A percentile compares a stretch with the other conserved stretches of the same genome.
phyloP scores from a whole-genome alignment of 2,329 filamentous ascomycete species.

The Dendrostoma leiphaemia region DNA sequence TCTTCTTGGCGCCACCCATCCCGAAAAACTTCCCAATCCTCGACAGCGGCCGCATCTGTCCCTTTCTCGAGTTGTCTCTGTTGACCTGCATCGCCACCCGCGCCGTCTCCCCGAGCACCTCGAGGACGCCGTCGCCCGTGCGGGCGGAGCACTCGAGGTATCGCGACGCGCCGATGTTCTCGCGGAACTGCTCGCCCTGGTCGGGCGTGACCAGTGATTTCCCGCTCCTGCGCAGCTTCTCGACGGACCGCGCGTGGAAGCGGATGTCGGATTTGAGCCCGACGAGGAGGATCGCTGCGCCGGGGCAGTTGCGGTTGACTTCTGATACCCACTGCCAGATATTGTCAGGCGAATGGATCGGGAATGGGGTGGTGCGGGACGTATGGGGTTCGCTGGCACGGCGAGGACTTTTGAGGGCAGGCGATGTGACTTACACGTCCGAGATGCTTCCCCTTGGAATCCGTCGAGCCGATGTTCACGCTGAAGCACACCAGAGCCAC shows the following conservation, averaged over 20 bases:
- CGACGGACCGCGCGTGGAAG: constrained; percentile 16
- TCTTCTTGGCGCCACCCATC: neutral
- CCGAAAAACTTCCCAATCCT: constrained; percentile 19
- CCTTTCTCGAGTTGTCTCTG: constrained; percentile 5
- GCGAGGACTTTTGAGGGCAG: no score
- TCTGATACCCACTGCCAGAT: constrained; percentile 15
- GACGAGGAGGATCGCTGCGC: constrained; percentile 17
- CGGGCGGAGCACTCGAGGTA: constrained; percentile 19
- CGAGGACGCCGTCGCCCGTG: constrained; percentile 17
- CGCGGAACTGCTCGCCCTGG: constrained; percentile 18
- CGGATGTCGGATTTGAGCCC: constrained; percentile 18
- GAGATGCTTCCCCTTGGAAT: constrained; percentile 18
- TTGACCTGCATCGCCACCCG: constrained; percentile 13
- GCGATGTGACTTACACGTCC: constrained; percentile 7
- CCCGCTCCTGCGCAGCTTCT: constrained; percentile 16
- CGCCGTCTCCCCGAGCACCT: constrained; percentile 17
- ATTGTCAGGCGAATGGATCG: neutral
- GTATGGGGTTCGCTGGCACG: no score
- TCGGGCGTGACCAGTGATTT: constrained; percentile 13
- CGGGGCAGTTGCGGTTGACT: constrained; percentile 18
- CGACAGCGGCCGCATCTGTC: constrained; percentile 10
- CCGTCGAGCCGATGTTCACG: constrained; percentile 18
- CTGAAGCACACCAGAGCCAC: constrained; percentile 18
- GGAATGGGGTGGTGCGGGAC: no score
- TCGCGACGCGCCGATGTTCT: constrained; percentile 17